Evolutionary conservation across 805 yeast genomes (phyloP), one percentile per base, ranked within the genome.

Genomic region (Nakazawaea peltata): DNA sequence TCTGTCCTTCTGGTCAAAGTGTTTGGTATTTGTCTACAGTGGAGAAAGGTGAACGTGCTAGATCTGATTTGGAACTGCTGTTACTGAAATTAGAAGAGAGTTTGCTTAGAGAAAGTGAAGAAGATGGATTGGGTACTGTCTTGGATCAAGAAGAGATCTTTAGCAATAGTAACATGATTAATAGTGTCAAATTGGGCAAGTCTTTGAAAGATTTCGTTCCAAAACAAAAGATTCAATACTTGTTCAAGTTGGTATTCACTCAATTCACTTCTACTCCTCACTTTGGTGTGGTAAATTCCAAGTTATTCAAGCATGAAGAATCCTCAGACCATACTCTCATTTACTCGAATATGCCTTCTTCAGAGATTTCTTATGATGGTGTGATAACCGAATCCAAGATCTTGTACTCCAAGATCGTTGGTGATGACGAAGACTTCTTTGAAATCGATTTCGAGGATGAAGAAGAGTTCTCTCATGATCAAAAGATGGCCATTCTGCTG

Each of bases 381-480:
- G 73, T 84, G 4, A 74, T 90, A 14, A 77, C 88, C 2, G 92
- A 86, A 41, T 86, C 88, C 5, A 81, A 77, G 51, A 61, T 73
- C 15, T 54, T 90, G 28, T 90, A 85, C 54, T 77, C 74, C 41
- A 67, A 70, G 38, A 78, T 90, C 42, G 94, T 92, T 9, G 97
- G 97, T 8, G 74, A 94, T 2, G 92, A 83, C 53, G 97, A 90
- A 48, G 97, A 90, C 58, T 92, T 92, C 61, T 90, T 90, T 53
- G 95, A 86, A 55, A 84, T 90, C 28, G 97, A 90, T 57, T 90
- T 90, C 52, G 97, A 90, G 57, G 97, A 90, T 54, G 96, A 87
- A 15, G 95, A 83, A 29, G 88, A 77, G 24, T 28, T 31, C 16
- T 32, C 27, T 12, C 38, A 34, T 15, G 38, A 34, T 21, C 33